Evolutionary conservation across 2,329 filamentous ascomycete species (phyloP).

Genomic region (Didymellaceae sp.): DNA sequence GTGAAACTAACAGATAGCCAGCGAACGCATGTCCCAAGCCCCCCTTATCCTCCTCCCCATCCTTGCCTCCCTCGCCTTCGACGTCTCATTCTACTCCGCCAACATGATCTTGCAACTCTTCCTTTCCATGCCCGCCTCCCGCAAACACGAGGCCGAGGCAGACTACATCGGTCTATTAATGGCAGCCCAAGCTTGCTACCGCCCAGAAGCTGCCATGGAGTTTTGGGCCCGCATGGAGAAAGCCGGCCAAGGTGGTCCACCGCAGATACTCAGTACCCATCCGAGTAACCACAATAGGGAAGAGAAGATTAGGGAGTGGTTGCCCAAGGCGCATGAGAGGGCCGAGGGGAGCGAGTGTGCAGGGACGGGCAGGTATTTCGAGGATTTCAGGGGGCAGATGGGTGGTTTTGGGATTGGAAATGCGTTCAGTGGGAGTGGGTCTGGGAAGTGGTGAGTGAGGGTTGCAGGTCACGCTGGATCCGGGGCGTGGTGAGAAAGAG

Average conservation of each 20-base stretch:
- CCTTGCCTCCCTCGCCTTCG: slow-evolving; percentile 46
- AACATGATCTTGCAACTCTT: slow-evolving; percentile 64
- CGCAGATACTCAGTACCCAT: slow-evolving; percentile 78
- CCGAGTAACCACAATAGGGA: slow-evolving; percentile 72
- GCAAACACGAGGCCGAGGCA: slow-evolving; percentile 76
- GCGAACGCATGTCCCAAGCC: slow-evolving; percentile 64
- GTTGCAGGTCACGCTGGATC: not conserved
- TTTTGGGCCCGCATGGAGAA: slow-evolving; percentile 70
- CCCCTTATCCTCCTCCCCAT: slow-evolving; percentile 49
- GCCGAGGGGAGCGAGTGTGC: slow-evolving; percentile 43
- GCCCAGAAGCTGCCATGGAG: slow-evolving; percentile 69
- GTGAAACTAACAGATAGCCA: slow-evolving; percentile 5
- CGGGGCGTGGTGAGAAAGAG: not conserved
- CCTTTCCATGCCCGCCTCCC: slow-evolving; percentile 71
- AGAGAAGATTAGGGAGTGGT: slow-evolving; percentile 67
- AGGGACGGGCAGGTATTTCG: slow-evolving; percentile 24
- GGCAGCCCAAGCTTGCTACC: slow-evolving; percentile 81
- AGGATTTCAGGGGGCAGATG: slow-evolving; percentile 1
- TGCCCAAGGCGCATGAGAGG: slow-evolving; percentile 51
- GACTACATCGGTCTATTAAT: slow-evolving; percentile 83
- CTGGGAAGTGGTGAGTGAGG: slow-evolving; percentile 12
- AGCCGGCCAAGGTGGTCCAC: slow-evolving; percentile 58
- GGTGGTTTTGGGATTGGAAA: slow-evolving; percentile 1
- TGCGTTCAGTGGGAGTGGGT: not conserved
- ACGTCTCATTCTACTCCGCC: slow-evolving; percentile 50